Evolutionary conservation across 768 basidiomycete genomes (phyloP).

Genomic region (Tephrocybe sp.): DNA sequence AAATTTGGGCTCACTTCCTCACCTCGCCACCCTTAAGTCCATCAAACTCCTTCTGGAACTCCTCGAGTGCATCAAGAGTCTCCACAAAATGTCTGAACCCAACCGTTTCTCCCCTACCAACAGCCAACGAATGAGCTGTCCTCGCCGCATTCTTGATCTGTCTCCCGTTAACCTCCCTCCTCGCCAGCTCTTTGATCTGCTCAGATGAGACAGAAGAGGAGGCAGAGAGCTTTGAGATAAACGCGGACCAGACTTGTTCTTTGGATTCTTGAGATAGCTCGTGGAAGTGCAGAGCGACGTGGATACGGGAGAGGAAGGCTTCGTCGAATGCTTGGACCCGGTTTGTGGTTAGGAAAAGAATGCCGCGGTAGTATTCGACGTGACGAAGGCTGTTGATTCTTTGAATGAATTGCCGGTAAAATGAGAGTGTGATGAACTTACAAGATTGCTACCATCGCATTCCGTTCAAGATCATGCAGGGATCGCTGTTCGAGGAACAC

Average conservation of each 20-base stretch:
- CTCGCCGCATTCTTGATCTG: conserved; percentile 69
- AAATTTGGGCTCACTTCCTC: neutral
- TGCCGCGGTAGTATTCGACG: conserved; percentile 53
- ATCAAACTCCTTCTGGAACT: conserved; percentile 7
- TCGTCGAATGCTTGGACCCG: conserved; percentile 60
- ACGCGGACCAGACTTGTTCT: conserved; percentile 57
- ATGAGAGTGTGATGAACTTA: conserved; percentile 20
- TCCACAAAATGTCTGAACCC: conserved; percentile 1
- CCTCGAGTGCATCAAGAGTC: conserved; percentile 5
- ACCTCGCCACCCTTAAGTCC: no score
- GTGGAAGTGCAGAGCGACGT: conserved; percentile 62
- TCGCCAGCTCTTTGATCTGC: conserved; percentile 44
- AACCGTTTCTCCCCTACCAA: conserved; percentile 37
- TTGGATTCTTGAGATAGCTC: conserved; percentile 51
- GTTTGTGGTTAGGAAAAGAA: conserved; percentile 55
- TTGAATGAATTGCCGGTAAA: neutral
- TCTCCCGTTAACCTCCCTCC: conserved; percentile 54
- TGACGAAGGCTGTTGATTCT: conserved; percentile 43
- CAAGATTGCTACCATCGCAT: conserved; percentile 71
- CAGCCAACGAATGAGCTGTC: conserved; percentile 57
- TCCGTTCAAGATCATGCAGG: conserved; percentile 58
- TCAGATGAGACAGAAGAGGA: conserved; percentile 32
- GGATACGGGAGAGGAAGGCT: conserved; percentile 66
- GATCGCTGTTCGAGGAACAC: conserved; percentile 69
- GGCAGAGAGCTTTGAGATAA: conserved; percentile 45